Base-by-base conservation (phyloP, 2,329 filamentous ascomycete species). In the Botrytis cinerea region DNA sequence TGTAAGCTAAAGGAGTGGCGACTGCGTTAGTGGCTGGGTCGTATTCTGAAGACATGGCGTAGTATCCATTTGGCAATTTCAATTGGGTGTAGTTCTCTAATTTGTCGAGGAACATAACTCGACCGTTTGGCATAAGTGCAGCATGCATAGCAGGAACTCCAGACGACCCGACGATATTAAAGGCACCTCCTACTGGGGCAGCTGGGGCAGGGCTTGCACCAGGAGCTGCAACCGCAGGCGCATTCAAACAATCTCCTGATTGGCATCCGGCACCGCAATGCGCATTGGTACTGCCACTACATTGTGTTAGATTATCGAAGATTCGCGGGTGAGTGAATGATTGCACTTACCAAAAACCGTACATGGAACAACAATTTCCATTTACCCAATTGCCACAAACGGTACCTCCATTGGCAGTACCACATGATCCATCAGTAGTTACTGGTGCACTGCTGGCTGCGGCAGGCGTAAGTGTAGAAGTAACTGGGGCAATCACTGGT, bases 101-200 rank as follows among this genome's bases (percentile, higher is more conserved):
- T 79, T 90, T 91, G 83, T 90, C 89, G 25, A 90, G 81, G 81
- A 90, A 90, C 54, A 88, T 83, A 18, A 90, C 87, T 70, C 84
- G 83, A 38, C 88, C 88, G 77, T 90, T 89, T 22, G 84, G 86
- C 82, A 90, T 83, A 35, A 90, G 83, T 77, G 84, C 87, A 75
- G 88, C 88, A 77, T 89, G 88, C 89, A 90, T 90, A 25, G 85
- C 87, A 59, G 88, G 88, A n/a, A 90, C 88, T 76, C 89, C 89
- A 70, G 87, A 87, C 73, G 85, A 81, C 28, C 87, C 88, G 72
- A 87, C 83, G 51, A 88, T 79, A 3, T 81, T 80, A 76, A 89
- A 85, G 51, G 80, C 81, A 46, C 86, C 86, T 48, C 84, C 83
- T 66, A 84, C 84, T 22, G 82, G 78, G 72, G 84, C 83, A 22